Evolutionary conservation across 352 stramenopile genomes (phyloP), one percentile per base, ranked within the genome.

Genomic region (Phytophthora colocasiae): DNA sequence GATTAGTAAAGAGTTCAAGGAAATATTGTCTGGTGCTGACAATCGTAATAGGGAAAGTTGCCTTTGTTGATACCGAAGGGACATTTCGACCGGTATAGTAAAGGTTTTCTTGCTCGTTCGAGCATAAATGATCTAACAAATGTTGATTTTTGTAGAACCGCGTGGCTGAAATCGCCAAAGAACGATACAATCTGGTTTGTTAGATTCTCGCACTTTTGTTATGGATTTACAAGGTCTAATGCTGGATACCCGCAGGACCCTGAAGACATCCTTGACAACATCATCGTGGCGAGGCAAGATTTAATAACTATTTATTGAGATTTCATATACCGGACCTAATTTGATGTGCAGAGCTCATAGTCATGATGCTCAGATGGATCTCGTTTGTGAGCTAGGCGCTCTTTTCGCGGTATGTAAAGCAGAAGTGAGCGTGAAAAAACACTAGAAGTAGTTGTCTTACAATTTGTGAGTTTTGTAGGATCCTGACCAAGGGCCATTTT

Each of bases 231-330:
- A 2, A 43, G 19, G 15, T 54, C 47, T 58, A 38, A 60, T 38
- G 34, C n/a, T 24, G 36, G 38, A 19, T 29, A 34, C 41, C 17
- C 2, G 34, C 32, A 72, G 65, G 89, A 98, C 52, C 69, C 87
- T 22, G 71, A 86, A 1, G 93, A 97, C 32, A 83, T 97, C n/a
- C 78, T 98, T 22, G 94, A 98, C 65, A 98, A 98, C 74, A 96
- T 98, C 50, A 93, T 98, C 44, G 83, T 97, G 36, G 93, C 92
- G 14, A 83, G 90, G 83, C 92, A 49, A 10, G 31, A 14, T 47
- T 46, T 52, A 41, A 26, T 11, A 17, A 41, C 19, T 7, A 12
- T 27, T 40, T 12, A 2, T 48, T 34, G 11, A 8, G 31, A 58
- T 36, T 10, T 36, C 31, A 36, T 5, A 14, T 36, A 10, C 31